Base-by-base conservation (phyloP, 1,139 yeast species). In the Pneumocystis wakefieldiae region DNA sequence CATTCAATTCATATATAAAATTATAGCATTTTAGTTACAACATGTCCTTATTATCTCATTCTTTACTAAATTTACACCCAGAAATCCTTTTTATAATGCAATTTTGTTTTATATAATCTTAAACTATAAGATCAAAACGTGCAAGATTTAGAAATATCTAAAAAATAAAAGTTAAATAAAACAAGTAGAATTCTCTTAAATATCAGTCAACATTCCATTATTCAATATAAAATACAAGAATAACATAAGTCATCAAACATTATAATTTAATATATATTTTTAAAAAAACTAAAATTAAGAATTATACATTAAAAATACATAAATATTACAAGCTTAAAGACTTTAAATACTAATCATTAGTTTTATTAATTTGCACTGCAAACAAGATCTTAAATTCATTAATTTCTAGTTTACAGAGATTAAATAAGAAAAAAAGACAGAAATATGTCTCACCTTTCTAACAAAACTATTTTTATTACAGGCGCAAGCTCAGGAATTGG, bases 401-500 rank as follows among this genome's bases (percentile, higher is more conserved):
- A 39, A 39, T 17, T n/a, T 28, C 6, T 39, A 61, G 29, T 37
- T 12, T 35, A 10, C 3, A 14, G 1, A 57, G 14, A 19, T 17
- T 17, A 24, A 5, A 6, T 10, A 28, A 24, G 10, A 19, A 57
- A 57, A n/a, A 57, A 35, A 32, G 1, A 53, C 36, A 53, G 2
- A 48, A 29, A 37, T 19, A 57, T 64, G 53, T 57, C 80, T 70
- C 78, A 92, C 71, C 76, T 86, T 62, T 82, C 84, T 37, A 80
- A 81, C 65, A 84, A 85, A 70, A 78, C 80, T 41, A 76, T 83
- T 48, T 78, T 86, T 53, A 80, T 86, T 70, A 86, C 92, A 19
- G 92, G 92, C 38, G 91, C 91, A 19, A 83, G 87, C 42, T 80
- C 88, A 3, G 91, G 91, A 14, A 86, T 86, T 69, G 94, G 94